Percentiles rank a stretch among this genome's conserved stretches.
Conservation (phyloP, 495 filamentous ascomycete genomes). For the Apiosordaria backusii region DNA sequence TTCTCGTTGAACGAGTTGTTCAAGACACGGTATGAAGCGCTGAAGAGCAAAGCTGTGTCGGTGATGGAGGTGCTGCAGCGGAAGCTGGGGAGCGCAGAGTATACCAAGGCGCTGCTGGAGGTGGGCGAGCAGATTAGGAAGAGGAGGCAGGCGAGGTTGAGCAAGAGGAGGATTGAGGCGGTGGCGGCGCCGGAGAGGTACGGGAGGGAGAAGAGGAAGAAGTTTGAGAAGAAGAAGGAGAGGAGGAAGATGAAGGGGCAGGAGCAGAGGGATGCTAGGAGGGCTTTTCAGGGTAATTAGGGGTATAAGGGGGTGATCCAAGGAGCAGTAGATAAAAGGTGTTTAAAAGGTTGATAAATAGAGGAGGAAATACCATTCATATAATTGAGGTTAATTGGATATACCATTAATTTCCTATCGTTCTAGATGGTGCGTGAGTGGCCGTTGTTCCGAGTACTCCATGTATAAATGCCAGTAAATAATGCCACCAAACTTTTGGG, state of each 20-base stretch:
- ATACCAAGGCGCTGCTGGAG: constrained; percentile 61
- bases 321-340: background rate
- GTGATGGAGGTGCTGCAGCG: constrained; percentile 72
- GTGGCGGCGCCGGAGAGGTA: constrained; percentile 75
- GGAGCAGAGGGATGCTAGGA: constrained; percentile 64
- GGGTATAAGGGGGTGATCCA: background rate
- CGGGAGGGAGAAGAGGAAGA: constrained; percentile 76
- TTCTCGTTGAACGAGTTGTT: constrained; percentile 64
- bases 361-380: background rate
- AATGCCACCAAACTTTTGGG: background rate
- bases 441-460: background rate
- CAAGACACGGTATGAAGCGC: constrained; percentile 59
- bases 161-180: constrained; percentile 82
- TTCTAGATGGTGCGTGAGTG: background rate
- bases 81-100: constrained; percentile 77
- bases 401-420: background rate
- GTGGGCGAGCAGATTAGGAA: constrained; percentile 66
- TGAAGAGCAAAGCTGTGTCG: constrained; percentile 67
- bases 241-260: constrained; percentile 71
- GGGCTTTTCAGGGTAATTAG: constrained; percentile 14
- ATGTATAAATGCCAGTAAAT: background rate
- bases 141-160: constrained; percentile 66
- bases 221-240: constrained; percentile 78
- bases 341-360: background rate
- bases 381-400: background rate